Conservation (phyloP, 106 monocot genomes). For the Phalaenopsis aphrodite region DNA sequence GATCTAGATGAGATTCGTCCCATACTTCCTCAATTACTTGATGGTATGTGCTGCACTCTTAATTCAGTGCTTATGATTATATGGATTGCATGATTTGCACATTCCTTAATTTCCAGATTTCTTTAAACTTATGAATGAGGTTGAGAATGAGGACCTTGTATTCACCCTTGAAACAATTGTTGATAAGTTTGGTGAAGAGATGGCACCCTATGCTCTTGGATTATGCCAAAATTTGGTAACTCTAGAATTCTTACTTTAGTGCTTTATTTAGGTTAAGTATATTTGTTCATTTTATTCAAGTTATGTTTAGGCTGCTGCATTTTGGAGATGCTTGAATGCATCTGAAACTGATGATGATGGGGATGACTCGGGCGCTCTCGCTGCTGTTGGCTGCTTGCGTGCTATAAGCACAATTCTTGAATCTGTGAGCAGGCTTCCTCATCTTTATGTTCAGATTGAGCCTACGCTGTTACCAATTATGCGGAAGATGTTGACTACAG, state of each 20-base stretch:
- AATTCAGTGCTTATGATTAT: background rate
- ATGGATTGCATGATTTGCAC: background rate
- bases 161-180: conserved; percentile 97
- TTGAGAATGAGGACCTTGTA: conserved; percentile 97
- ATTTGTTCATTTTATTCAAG: background rate
- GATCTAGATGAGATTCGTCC: conserved; percentile 95
- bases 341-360: conserved; percentile 80
- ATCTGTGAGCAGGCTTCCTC: conserved; percentile 88
- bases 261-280: background rate
- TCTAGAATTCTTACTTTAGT: background rate
- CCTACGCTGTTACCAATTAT: conserved; percentile 88
- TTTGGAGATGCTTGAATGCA: conserved; percentile 82
- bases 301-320: conserved; percentile 63
- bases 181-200: conserved; percentile 99
- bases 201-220: conserved; percentile 96
- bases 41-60: conserved; percentile 49
- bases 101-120: conserved; percentile 44
- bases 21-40: conserved; percentile 88
- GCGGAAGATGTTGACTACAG: conserved; percentile 83
- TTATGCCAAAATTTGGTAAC: conserved; percentile 92
- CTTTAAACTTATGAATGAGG: conserved; percentile 98
- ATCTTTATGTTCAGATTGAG: conserved; percentile 85
- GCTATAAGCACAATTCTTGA: conserved; percentile 98
- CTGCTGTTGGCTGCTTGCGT: conserved; percentile 96
- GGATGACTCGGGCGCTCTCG: conserved; percentile 90